These are phyloP conservation scores for Saccharomyces uvarum DNA, from an alignment of 1,139 yeast genomes.

Conservation along the genomic window DNA sequence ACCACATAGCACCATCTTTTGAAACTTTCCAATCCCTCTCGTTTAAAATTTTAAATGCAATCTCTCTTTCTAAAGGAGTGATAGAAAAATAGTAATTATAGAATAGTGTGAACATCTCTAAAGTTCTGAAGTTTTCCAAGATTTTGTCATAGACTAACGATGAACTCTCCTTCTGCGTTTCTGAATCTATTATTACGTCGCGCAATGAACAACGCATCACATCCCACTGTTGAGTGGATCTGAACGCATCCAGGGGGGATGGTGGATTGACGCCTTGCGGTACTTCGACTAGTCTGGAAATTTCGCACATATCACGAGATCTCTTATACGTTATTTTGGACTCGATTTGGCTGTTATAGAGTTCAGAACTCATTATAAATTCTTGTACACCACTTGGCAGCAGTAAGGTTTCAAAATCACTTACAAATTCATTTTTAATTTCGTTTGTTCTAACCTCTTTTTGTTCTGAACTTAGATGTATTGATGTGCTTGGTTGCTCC, in stretches of 20 bases:
- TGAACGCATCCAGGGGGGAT: constrained; percentile 31
- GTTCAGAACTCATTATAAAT: constrained; percentile 29
- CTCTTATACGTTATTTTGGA: constrained; percentile 26
- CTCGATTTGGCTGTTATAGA: constrained; percentile 19
- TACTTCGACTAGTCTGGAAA: constrained; percentile 22
- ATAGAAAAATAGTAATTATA: constrained; percentile 56
- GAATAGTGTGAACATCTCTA: constrained; percentile 42
- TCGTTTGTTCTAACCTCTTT: constrained; percentile 8
- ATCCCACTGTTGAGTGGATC: constrained; percentile 33
- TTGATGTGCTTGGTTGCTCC: constrained; percentile 9
- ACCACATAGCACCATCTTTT: constrained; percentile 34
- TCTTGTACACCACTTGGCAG: constrained; percentile 72
- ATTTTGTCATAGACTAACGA: constrained; percentile 13
- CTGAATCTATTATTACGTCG: constrained; percentile 6
- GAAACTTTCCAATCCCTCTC: constrained; percentile 36
- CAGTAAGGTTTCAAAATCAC: constrained; percentile 37
- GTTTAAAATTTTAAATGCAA: constrained; percentile 30
- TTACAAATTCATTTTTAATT: constrained; percentile 11
- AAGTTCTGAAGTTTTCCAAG: constrained; percentile 22
- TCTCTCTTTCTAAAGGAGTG: constrained; percentile 44
- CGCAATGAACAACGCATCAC: constrained; percentile 19
- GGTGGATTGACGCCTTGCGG: constrained; percentile 32
- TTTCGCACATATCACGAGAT: constrained; percentile 24
- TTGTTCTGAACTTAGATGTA: constrained; percentile 8
- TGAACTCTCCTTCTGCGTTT: constrained; percentile 6